Conservation (phyloP, 1,284 basidiomycete genomes). For the Fereydounia khargensis region DNA sequence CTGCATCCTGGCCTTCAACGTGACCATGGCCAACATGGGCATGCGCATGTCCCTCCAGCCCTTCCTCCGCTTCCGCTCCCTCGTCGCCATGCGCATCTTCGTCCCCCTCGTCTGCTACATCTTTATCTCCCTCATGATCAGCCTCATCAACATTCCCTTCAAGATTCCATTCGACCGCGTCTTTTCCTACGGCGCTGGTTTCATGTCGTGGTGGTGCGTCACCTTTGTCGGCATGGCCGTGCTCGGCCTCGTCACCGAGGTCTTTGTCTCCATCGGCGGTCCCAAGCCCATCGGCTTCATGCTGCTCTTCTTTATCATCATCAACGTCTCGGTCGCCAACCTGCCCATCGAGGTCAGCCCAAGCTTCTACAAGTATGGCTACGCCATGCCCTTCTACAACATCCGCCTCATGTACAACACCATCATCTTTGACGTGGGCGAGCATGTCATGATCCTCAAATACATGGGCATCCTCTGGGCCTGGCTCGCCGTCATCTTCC, state of each 20-base stretch:
- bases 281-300: slow-evolving; percentile 42
- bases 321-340: slow-evolving; percentile 45
- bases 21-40: slow-evolving; percentile 38
- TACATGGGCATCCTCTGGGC: slow-evolving; percentile 50
- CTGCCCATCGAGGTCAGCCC: slow-evolving; percentile 30
- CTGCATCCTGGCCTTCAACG: slow-evolving; percentile 62
- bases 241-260: slow-evolving; percentile 40
- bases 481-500: slow-evolving; percentile 39
- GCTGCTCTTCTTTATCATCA: slow-evolving; percentile 46
- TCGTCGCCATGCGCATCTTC: slow-evolving; percentile 38
- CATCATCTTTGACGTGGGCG: slow-evolving; percentile 46
- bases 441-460: slow-evolving; percentile 39
- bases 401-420: slow-evolving; percentile 42
- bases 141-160: slow-evolving; percentile 49
- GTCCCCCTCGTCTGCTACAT: slow-evolving; percentile 36
- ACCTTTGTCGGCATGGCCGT: slow-evolving; percentile 45
- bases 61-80: slow-evolving; percentile 33
- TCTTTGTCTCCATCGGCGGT: slow-evolving; percentile 38
- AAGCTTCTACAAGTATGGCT: slow-evolving; percentile 43
- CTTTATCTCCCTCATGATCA: slow-evolving; percentile 44
- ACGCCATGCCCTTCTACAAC: slow-evolving; percentile 52
- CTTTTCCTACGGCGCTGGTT: slow-evolving; percentile 45
- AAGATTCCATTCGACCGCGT: slow-evolving; percentile 37
- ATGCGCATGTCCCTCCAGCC: slow-evolving; percentile 32
- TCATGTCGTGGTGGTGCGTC: slow-evolving; percentile 46